phyloP scores from a whole-genome alignment of 768 basidiomycete genomes.

The Cubamyces lactineus region DNA sequence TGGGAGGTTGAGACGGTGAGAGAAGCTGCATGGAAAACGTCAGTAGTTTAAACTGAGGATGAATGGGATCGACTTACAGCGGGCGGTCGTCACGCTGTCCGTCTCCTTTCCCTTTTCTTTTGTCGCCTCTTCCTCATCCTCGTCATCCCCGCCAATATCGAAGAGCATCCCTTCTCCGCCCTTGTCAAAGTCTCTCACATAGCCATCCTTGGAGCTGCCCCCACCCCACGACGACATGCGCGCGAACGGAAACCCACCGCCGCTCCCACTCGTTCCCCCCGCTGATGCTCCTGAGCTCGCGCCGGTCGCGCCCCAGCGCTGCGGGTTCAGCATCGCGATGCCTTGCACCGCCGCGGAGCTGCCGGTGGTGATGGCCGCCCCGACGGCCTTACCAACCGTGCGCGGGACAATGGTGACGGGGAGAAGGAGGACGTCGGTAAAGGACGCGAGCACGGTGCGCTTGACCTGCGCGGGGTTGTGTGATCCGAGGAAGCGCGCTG shows the following conservation, averaged over 20 bases:
- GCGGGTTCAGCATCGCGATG: slow-evolving; percentile 88
- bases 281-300: slow-evolving; percentile 12
- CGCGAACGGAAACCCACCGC: slow-evolving; percentile 20
- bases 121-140: too few species aligned
- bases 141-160: slow-evolving; percentile 52
- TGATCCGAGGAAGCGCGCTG: slow-evolving; percentile 74
- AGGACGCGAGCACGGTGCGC: slow-evolving; percentile 89
- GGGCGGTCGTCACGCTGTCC: too few species aligned
- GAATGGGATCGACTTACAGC: too few species aligned
- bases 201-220: slow-evolving; percentile 26
- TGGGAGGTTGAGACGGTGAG: too few species aligned
- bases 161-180: slow-evolving; percentile 50
- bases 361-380: slow-evolving; percentile 69
- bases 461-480: slow-evolving; percentile 92
- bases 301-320: slow-evolving; percentile 69
- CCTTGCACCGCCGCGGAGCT: slow-evolving; percentile 81
- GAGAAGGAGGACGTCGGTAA: slow-evolving; percentile 84
- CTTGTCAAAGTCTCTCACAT: slow-evolving; percentile 39
- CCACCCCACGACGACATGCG: slow-evolving; percentile 21
- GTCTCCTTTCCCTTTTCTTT: too few species aligned
- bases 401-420: slow-evolving; percentile 97
- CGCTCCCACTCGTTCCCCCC: slow-evolving; percentile 1
- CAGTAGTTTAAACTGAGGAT: too few species aligned
- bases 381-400: slow-evolving; percentile 59
- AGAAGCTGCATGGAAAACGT: slow-evolving; percentile 12